Evolutionary conservation across 2,329 filamentous ascomycete genomes (phyloP), one percentile per base, ranked within the genome.

Genomic region (Xylaria sp.): DNA sequence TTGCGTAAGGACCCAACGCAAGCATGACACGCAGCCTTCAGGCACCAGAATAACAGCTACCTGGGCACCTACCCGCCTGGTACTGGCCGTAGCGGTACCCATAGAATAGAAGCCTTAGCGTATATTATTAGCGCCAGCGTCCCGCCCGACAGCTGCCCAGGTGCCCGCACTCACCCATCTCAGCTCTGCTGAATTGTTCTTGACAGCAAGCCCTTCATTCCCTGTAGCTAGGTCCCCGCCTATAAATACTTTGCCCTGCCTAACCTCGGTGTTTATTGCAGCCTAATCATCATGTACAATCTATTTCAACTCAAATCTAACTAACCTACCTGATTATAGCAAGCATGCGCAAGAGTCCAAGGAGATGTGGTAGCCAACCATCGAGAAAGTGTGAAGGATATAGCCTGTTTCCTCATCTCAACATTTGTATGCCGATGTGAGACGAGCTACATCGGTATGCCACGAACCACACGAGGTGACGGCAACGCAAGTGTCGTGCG

Each of bases 1-100:
- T 79, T 80, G 78, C 79, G 79, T 80, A 78, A 79, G 72, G 67
- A 63, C 60, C 69, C 64, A 67, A 70, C 70, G 68, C 68, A 68
- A 67, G 67, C 68, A 71, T 67, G 67, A 69, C 67, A 70, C 68
- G 67, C 69, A 65, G 60, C 60, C 67, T 61, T 69, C 65, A 72
- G 60, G 69, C 71, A 64, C 63, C 62, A 71, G 55, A 44, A 57
- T 63, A 44, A 58, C 40, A 58, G 27, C 21, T 21, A 8, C 61
- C 27, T 37, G 40, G 53, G 32, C 35, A 25, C 21, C 54, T 27
- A 27, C 35, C 10, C 2, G 51, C 47, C 29, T 47, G 44, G 44
- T 18, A 44, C 40, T 42, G 40, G 40, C 13, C 40, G 32, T 18
- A 18, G 42, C 1, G 9, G 42, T 9, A n/a, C 32, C 32, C 32